A percentile compares a stretch with the other conserved stretches of the same genome.
phyloP scores from a whole-genome alignment of 257 asterid species.

The Nicotiana attenuata region DNA sequence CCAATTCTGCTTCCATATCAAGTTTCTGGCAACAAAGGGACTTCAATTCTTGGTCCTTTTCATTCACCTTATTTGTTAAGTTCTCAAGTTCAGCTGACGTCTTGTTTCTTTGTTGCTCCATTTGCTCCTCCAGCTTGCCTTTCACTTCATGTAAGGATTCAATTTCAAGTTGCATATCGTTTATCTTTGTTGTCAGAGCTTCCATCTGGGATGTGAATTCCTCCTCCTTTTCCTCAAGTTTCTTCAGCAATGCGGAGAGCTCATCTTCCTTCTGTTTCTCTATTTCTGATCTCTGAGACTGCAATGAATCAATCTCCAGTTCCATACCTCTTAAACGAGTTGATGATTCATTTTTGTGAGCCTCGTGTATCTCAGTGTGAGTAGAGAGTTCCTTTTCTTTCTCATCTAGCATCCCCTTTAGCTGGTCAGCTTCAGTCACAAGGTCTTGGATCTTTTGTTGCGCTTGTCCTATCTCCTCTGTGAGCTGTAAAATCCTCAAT shows the following conservation, averaged over 20 bases:
- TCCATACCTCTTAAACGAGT: constrained; percentile 61
- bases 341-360: constrained; percentile 58
- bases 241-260: constrained; percentile 46
- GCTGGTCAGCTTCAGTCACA: constrained; percentile 31
- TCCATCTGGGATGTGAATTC: constrained; percentile 41
- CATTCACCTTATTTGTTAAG: constrained; percentile 33
- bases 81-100: constrained; percentile 38
- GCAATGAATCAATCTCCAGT: constrained; percentile 51
- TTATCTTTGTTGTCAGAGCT: constrained; percentile 38
- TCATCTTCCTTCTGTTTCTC: constrained; percentile 61
- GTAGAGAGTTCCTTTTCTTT: constrained; percentile 56
- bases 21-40: constrained; percentile 36
- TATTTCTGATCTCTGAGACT: constrained; percentile 44
- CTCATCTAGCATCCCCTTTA: constrained; percentile 39
- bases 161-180: constrained; percentile 40
- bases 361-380: constrained; percentile 63
- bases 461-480: constrained; percentile 33
- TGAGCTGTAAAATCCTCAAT: constrained; percentile 28
- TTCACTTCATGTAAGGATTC: constrained; percentile 43
- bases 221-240: constrained; percentile 56
- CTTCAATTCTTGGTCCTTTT: constrained; percentile 46
- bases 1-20: constrained; percentile 44
- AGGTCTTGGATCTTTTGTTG: constrained; percentile 41
- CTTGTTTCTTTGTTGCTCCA: constrained; percentile 35
- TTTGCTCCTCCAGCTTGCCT: constrained; percentile 47